A percentile compares a stretch with the other conserved stretches of the same genome.
Conservation (phyloP, 2,329 filamentous ascomycete species). For the Ploettnerulaceae sp. region DNA sequence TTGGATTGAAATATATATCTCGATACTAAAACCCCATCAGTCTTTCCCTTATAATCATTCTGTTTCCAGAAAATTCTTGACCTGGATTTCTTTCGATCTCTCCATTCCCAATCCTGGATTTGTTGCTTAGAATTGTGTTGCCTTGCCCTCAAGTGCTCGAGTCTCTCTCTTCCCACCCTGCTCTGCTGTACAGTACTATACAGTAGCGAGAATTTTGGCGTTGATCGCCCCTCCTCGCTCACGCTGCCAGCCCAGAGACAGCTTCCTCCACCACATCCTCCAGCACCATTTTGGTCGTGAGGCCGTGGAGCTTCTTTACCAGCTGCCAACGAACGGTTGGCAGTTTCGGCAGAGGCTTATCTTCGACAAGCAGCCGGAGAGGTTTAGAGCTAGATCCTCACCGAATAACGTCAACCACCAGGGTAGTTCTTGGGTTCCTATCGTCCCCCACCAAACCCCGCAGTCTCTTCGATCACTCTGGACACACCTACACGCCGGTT, state of each 20-base stretch:
- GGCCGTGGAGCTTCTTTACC: not conserved
- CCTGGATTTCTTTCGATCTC: not conserved
- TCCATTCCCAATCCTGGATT: not conserved
- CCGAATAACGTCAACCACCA: not conserved
- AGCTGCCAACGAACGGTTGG: not conserved
- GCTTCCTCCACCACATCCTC: not conserved
- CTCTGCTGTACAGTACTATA: too few species aligned
- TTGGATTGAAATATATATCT: too few species aligned
- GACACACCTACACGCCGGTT: too few species aligned
- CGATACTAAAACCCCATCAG: too few species aligned
- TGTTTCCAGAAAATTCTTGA: not conserved
- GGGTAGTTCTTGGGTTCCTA: not conserved
- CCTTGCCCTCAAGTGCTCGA: too few species aligned
- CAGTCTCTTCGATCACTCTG: not conserved
- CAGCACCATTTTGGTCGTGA: not conserved
- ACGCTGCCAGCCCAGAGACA: not conserved
- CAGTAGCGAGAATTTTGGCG: too few species aligned
- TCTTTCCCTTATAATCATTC: too few species aligned
- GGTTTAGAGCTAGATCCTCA: not conserved
- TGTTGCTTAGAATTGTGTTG: too few species aligned
- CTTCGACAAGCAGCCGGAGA: not conserved
- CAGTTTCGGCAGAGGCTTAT: not conserved
- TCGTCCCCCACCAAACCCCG: not conserved
- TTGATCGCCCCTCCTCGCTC: too few species aligned
- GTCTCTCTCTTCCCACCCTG: too few species aligned